A percentile compares a stretch with the other conserved stretches of the same genome.
phyloP scores from a whole-genome alignment of 345 rosid genomes.

The Orychophragmus violaceus region DNA sequence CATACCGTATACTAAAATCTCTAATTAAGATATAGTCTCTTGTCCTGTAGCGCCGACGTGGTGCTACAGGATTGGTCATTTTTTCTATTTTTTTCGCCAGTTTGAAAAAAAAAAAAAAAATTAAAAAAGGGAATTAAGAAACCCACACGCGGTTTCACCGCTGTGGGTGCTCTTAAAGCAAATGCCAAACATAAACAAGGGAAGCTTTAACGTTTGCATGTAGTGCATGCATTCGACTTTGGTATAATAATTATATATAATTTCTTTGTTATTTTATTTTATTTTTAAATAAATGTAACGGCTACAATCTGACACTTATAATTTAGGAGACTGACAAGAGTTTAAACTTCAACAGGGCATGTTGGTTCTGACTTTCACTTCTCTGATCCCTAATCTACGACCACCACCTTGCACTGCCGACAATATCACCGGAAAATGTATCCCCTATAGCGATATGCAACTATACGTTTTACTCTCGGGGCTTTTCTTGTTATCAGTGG shows the following conservation, averaged over 20 bases:
- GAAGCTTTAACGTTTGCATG: not conserved
- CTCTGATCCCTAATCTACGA: conserved; percentile 62
- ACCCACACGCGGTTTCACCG: too few species aligned
- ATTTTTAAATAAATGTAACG: not conserved
- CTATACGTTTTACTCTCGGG: conserved; percentile 41
- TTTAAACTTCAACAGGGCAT: conserved; percentile 51
- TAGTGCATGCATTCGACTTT: not conserved
- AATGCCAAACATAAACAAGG: not conserved
- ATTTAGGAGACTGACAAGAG: not conserved
- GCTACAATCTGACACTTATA: not conserved
- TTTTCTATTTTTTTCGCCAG: too few species aligned
- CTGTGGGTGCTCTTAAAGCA: too few species aligned
- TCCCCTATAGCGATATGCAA: conserved; percentile 30
- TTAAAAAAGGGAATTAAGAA: too few species aligned
- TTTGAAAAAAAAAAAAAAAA: too few species aligned
- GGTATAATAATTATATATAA: too few species aligned
- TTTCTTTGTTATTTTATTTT: not conserved
- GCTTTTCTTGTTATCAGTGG: conserved; percentile 45
- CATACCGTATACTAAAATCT: too few species aligned
- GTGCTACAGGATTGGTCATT: too few species aligned
- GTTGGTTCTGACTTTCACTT: conserved; percentile 54
- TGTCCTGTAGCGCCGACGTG: too few species aligned
- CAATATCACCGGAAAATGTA: conserved; percentile 29
- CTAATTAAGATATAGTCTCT: too few species aligned
- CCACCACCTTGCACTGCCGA: conserved; percentile 46